phyloP scores from a whole-genome alignment of 257 asterid species.

The Penstemon barbatus region DNA sequence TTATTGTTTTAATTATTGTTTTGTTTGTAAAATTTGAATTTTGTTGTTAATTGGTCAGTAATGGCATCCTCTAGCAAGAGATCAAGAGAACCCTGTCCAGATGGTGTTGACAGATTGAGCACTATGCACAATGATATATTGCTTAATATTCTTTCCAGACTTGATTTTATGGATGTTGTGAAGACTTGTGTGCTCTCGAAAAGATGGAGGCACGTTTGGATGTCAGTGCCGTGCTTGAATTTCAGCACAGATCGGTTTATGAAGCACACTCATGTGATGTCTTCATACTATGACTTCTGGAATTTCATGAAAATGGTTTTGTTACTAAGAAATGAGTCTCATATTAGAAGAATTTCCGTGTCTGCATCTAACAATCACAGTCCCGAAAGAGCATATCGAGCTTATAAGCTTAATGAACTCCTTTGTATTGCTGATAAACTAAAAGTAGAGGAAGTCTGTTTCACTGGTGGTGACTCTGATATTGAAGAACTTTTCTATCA shows the following conservation, averaged over 20 bases:
- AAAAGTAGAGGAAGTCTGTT: constrained; percentile 27
- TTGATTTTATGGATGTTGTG: constrained; percentile 29
- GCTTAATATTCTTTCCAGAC: constrained; percentile 15
- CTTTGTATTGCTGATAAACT: constrained; percentile 17
- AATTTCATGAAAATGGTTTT: constrained; percentile 28
- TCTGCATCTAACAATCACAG: background rate
- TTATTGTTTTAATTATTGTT: no score
- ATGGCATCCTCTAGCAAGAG: constrained; percentile 16
- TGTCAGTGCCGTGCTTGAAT: constrained; percentile 23
- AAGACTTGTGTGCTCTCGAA: constrained; percentile 32
- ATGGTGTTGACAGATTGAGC: constrained; percentile 26
- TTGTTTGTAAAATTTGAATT: no score
- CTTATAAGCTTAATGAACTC: constrained; percentile 20
- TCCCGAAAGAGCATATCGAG: background rate
- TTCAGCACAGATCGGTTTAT: constrained; percentile 28
- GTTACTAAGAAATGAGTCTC: constrained; percentile 8
- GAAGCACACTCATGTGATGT: background rate
- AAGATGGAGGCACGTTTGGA: constrained; percentile 34
- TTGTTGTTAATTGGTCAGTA: no score
- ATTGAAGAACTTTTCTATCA: background rate
- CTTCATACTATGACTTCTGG: constrained; percentile 14
- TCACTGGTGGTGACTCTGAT: constrained; percentile 27
- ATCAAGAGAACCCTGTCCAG: constrained; percentile 11
- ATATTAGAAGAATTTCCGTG: constrained; percentile 22
- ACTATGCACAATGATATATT: constrained; percentile 25